Evolutionary conservation across 371 early-diverging fungal genomes (phyloP).

Genomic region (Mortierella sp.): DNA sequence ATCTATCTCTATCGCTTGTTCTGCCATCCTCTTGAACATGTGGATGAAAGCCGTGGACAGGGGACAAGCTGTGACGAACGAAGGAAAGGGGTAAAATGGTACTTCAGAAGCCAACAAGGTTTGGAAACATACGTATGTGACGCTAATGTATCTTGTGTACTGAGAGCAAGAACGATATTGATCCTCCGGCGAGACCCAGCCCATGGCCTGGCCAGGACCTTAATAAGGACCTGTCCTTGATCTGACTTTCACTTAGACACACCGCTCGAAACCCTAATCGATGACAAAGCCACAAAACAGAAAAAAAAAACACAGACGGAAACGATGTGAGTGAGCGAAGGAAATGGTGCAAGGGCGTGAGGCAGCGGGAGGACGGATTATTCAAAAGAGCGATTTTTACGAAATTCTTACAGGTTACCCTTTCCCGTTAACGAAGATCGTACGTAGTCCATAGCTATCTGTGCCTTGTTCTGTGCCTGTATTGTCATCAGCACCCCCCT

Average conservation of each 20-base stretch:
- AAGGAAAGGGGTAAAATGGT: background rate
- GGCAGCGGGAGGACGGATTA: background rate
- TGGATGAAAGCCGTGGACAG: background rate
- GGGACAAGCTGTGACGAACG: too few relatives aligned
- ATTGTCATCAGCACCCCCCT: background rate
- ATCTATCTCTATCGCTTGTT: background rate
- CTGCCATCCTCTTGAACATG: background rate
- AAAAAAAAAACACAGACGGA: slow-evolving; percentile 1
- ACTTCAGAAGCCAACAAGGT: slow-evolving; percentile 1
- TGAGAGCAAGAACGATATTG: background rate
- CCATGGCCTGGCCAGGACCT: background rate
- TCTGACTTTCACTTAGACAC: background rate
- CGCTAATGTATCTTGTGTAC: background rate
- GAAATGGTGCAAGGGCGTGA: background rate
- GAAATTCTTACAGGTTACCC: slow-evolving; percentile 19
- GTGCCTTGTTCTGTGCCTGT: slow-evolving; percentile 11
- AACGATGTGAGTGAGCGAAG: background rate
- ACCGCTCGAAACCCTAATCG: background rate
- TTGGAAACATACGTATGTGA: slow-evolving; percentile 1
- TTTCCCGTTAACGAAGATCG: slow-evolving; percentile 56
- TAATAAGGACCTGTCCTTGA: background rate
- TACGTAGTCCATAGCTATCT: slow-evolving; percentile 30
- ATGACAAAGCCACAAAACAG: slow-evolving; percentile 10
- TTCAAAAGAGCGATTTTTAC: slow-evolving; percentile 9
- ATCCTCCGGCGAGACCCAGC: slow-evolving; percentile 5